Conservation (phyloP, 306 rosid genomes). For the Sindora glabra region DNA sequence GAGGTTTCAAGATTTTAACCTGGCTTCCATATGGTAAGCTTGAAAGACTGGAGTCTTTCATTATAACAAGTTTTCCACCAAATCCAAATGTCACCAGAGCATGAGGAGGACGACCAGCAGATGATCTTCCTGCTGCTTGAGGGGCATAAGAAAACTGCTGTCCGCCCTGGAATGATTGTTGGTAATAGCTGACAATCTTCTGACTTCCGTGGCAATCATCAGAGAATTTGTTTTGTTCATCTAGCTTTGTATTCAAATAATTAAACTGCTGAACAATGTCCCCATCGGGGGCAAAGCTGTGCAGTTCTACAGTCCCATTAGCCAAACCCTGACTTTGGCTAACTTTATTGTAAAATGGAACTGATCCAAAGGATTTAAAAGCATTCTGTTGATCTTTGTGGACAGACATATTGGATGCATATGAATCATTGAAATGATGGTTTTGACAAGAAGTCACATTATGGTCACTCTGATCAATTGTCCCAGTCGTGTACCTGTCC, state of each 20-base stretch:
- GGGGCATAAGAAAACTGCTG: conserved; percentile 51
- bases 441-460: conserved; percentile 26
- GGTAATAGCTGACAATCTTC: conserved; percentile 31
- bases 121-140: conserved; percentile 50
- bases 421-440: conserved; percentile 39
- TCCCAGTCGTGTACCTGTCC: conserved; percentile 30
- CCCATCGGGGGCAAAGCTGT: conserved; percentile 31
- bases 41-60: conserved; percentile 52
- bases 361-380: conserved; percentile 43
- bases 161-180: conserved; percentile 48
- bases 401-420: conserved; percentile 27
- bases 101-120: conserved; percentile 89
- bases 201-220: conserved; percentile 42
- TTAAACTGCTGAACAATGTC: conserved; percentile 42
- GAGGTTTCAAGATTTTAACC: conserved; percentile 43
- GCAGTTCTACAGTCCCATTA: conserved; percentile 41
- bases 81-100: conserved; percentile 81
- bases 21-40: conserved; percentile 55
- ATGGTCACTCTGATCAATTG: conserved; percentile 20
- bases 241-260: conserved; percentile 31
- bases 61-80: conserved; percentile 88
- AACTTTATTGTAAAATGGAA: conserved; percentile 34
- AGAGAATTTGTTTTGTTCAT: conserved; percentile 35
- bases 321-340: conserved; percentile 38
- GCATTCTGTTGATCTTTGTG: conserved; percentile 40